Evolutionary conservation across 495 filamentous ascomycete genomes (phyloP).

Genomic region (Schizothecium vesticola): DNA sequence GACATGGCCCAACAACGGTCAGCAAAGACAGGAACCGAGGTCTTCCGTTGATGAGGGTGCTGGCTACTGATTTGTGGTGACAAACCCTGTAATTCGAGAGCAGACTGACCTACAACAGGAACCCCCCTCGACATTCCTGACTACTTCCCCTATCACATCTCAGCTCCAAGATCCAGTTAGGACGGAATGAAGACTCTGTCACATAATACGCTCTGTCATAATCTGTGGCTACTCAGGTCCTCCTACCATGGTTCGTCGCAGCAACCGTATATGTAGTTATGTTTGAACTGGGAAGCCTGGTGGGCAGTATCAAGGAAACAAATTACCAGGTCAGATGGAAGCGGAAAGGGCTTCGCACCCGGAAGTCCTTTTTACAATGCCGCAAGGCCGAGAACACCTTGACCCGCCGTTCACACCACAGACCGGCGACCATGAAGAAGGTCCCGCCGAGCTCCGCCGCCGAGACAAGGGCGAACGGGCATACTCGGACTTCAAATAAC

Average conservation of each 20-base stretch:
- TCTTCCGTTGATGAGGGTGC: background rate
- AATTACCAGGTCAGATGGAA: background rate
- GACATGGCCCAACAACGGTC: background rate
- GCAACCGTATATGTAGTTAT: background rate
- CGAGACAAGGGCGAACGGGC: background rate
- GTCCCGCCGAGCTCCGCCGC: background rate
- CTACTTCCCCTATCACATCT: background rate
- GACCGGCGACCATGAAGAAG: background rate
- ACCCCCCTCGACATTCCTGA: background rate
- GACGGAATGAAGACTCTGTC: background rate
- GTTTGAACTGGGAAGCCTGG: background rate
- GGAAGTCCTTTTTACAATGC: background rate
- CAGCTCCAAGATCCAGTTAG: background rate
- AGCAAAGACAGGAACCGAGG: background rate
- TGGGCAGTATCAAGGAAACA: background rate
- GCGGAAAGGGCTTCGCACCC: background rate
- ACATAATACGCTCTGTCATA: too few relatives aligned
- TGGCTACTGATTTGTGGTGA: background rate
- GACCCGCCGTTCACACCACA: background rate
- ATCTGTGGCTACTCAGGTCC: background rate
- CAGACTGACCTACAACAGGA: background rate
- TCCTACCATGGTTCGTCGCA: background rate
- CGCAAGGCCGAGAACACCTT: background rate
- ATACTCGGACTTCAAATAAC: background rate
- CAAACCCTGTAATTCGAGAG: background rate